phyloP scores from a whole-genome alignment of 1,284 basidiomycete species.

The Heterobasidion annosum region DNA sequence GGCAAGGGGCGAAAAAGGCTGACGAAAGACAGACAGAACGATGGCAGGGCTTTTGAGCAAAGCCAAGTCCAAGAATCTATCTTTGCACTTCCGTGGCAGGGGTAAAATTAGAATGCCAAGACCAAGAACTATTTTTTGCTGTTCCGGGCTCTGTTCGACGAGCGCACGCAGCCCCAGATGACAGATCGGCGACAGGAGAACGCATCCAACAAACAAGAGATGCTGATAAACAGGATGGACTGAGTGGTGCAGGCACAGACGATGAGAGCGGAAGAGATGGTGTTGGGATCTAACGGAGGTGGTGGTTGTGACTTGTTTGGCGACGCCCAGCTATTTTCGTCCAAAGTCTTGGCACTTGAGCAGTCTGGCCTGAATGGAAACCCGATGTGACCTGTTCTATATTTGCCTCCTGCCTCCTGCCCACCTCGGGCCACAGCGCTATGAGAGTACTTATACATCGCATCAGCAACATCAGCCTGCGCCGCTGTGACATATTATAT shows the following conservation, averaged over 20 bases:
- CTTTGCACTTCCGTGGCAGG: slow-evolving; percentile 19
- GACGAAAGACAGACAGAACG: too few species aligned
- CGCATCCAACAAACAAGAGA: background rate
- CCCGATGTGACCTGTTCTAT: background rate
- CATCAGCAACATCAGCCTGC: too few species aligned
- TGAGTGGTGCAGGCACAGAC: background rate
- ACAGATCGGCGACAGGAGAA: background rate
- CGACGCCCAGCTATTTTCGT: background rate
- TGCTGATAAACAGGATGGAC: background rate
- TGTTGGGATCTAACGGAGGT: background rate
- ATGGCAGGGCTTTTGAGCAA: slow-evolving; percentile 21
- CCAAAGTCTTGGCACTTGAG: background rate
- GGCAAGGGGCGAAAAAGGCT: background rate
- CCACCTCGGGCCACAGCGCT: too few species aligned
- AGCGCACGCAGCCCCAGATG: background rate
- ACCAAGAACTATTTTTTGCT: slow-evolving; percentile 12
- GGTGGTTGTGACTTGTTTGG: background rate
- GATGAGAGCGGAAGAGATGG: background rate
- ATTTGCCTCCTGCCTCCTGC: background rate
- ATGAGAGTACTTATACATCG: too few species aligned
- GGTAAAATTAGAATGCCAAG: slow-evolving; percentile 25
- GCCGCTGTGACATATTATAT: too few species aligned
- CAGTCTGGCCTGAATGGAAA: background rate
- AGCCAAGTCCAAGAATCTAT: slow-evolving; percentile 22
- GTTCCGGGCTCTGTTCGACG: background rate